phyloP scores from a whole-genome alignment of 352 stramenopile genomes.

The Aphanomyces cochlioides region DNA sequence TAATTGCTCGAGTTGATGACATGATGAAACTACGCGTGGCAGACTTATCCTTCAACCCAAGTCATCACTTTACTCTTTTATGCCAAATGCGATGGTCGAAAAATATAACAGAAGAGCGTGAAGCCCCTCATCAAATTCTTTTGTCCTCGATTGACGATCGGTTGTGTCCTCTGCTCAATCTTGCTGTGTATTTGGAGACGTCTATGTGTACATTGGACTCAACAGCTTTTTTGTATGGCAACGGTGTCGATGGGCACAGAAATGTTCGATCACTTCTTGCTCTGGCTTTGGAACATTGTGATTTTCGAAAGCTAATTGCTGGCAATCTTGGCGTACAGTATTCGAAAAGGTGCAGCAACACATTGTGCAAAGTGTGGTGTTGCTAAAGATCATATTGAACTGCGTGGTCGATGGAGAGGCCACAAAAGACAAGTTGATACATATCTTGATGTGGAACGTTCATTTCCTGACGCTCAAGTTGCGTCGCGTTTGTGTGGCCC shows the following conservation, averaged over 20 bases:
- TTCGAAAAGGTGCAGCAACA: neutral
- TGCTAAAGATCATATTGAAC: neutral
- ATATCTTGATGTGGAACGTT: neutral
- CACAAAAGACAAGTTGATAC: slow-evolving; percentile 4
- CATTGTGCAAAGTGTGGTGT: neutral
- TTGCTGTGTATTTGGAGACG: neutral
- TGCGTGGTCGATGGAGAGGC: slow-evolving; percentile 1
- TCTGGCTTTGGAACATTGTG: neutral
- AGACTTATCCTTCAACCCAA: slow-evolving; percentile 6
- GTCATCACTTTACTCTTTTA: slow-evolving; percentile 2
- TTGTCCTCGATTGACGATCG: neutral
- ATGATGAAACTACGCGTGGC: slow-evolving; percentile 1
- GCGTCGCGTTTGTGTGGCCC: slow-evolving; percentile 1
- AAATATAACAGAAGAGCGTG: neutral
- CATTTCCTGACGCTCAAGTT: slow-evolving; percentile 6
- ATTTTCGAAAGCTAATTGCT: neutral
- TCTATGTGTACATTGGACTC: neutral
- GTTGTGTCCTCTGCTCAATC: neutral
- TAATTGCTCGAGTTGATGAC: neutral
- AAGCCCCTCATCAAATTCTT: slow-evolving; percentile 7
- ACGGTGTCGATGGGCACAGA: neutral
- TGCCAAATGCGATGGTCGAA: neutral
- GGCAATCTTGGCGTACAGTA: neutral
- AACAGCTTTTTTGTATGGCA: neutral
- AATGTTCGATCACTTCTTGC: neutral